Base-by-base conservation (phyloP, 202 grass and related monocot species). In the Zizania palustris region DNA sequence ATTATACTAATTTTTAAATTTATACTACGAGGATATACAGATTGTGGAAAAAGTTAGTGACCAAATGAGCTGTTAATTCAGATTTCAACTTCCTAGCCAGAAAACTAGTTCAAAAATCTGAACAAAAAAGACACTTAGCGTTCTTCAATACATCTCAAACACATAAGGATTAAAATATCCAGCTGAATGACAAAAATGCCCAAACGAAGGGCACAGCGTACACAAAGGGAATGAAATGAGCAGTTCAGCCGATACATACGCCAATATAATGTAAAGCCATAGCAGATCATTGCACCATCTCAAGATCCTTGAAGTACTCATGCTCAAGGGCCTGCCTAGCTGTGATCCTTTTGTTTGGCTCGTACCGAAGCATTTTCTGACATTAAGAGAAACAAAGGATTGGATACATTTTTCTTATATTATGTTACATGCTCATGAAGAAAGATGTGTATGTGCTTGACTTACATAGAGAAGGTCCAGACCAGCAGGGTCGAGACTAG, bases 391-490 rank as follows among this genome's bases (percentile, higher is more conserved):
- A 73, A 84, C 45, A 50, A 74, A 14, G 28, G 56, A 37, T 14
- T 80, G 0, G 49, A 63, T 44, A 69, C 59, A 14, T 2, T 48
- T 63, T 59, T 3, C 72, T 67, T 33, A 63, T 37, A 7, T 37
- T 11, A 55, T n/a, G 21, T 28, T 28, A 6, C 43, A 55, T 6
- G 53, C 42, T 54, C 64, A 59, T 69, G 21, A 46, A 45, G 61
- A 67, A 53, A 65, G 60, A 65, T 4, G 59, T 44, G 38, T 36
- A 50, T 76, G 16, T 54, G 42, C 41, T 77, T 40, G 19, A 90
- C 94, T 93, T 92, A 97, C 94, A 36, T 82, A 93, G 37, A 97
- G 94, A 75, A 97, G 94, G 74, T 97, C 94, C 71, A 93, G 45
- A 79, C 94, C 94, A 70, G 74, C 42, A 83, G 86, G 81, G 51